Evolutionary conservation across 352 stramenopile genomes (phyloP), one percentile per base, ranked within the genome.

Genomic region (Globisporangium sylvaticum): DNA sequence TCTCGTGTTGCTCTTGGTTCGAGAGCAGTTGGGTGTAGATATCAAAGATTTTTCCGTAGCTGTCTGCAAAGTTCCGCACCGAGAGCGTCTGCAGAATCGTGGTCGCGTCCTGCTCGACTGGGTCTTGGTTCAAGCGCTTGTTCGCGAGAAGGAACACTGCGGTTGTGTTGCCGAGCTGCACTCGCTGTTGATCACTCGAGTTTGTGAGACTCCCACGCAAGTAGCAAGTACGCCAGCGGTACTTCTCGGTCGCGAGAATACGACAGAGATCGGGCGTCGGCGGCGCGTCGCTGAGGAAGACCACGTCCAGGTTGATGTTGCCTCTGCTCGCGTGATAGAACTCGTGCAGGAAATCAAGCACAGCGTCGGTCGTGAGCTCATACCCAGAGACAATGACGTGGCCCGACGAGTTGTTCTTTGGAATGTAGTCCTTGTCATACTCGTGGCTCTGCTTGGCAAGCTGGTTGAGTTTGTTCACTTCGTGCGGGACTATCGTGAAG

Each of bases 251-350:
- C 31, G 66, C 63, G 15, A 92, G 67, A 8, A 88, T 52, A 4
- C 71, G 73, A 5, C 75, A 48, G 7, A 90, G 68, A 7, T 71
- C 67, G 18, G 54, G 44, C 6, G 77, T 75, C n/a, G 84, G 84
- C 9, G 74, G 59, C 0, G 78, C 59, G 44, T 84, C 74, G 29
- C 78, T 79, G 46, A 92, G 65, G 24, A 92, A 88, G 1, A 92
- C 81, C 14, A 92, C 81, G 52, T 88, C 78, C 54, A 92, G 70
- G 32, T 79, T 62, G 20, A 92, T 89, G 7, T 73, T 76, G 0
- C 81, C 84, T 39, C 84, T 77, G 39, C 75, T 89, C 9, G 66
- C 62, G 60, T 92, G 84, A 54, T 90, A 92, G 58, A 92, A 92
- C 53, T 92, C 84, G 62, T 86, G 72, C 24, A 92, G 70, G 58